These are phyloP conservation scores for Luzula sylvatica DNA, from an alignment of 176 grass and related monocot species.

Conservation along the genomic window DNA sequence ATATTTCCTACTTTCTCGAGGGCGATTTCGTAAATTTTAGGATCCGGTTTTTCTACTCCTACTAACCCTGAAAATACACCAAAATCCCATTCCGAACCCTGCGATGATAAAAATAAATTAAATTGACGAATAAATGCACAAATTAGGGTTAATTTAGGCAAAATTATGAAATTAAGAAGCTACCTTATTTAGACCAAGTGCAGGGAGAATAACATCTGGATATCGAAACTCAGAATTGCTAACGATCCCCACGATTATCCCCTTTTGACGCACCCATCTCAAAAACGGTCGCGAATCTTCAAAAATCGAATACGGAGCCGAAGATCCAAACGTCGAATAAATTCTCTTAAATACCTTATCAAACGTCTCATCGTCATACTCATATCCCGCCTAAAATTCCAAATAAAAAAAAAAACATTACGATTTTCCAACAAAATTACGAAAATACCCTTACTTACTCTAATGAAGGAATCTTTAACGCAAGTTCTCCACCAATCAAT, in stretches of 20 bases:
- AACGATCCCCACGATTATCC: slow-evolving; percentile 70
- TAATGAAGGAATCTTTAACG: slow-evolving; percentile 81
- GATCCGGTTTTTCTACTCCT: slow-evolving; percentile 83
- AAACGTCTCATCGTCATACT: slow-evolving; percentile 91
- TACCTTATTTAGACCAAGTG: slow-evolving; percentile 55
- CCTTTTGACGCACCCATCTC: slow-evolving; percentile 52
- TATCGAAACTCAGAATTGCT: slow-evolving; percentile 96
- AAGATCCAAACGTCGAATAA: slow-evolving; percentile 87
- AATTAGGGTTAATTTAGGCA: background rate
- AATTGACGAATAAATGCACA: background rate
- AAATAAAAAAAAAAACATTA: slow-evolving; percentile 1
- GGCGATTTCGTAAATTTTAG: slow-evolving; percentile 69
- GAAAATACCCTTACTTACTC: slow-evolving; percentile 31
- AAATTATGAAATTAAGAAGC: background rate
- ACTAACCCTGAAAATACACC: slow-evolving; percentile 44
- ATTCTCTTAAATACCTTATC: slow-evolving; percentile 88
- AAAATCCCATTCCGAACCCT: slow-evolving; percentile 50
- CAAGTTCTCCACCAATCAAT: slow-evolving; percentile 88
- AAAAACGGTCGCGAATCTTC: slow-evolving; percentile 71
- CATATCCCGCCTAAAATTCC: slow-evolving; percentile 70
- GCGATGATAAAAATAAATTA: background rate
- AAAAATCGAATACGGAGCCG: slow-evolving; percentile 73
- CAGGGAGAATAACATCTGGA: slow-evolving; percentile 80
- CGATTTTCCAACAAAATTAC: background rate
- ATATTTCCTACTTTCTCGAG: slow-evolving; percentile 74